A percentile compares a stretch with the other conserved stretches of the same genome.
Conservation (phyloP, 768 basidiomycete genomes). For the Gymnopilus dilepis region DNA sequence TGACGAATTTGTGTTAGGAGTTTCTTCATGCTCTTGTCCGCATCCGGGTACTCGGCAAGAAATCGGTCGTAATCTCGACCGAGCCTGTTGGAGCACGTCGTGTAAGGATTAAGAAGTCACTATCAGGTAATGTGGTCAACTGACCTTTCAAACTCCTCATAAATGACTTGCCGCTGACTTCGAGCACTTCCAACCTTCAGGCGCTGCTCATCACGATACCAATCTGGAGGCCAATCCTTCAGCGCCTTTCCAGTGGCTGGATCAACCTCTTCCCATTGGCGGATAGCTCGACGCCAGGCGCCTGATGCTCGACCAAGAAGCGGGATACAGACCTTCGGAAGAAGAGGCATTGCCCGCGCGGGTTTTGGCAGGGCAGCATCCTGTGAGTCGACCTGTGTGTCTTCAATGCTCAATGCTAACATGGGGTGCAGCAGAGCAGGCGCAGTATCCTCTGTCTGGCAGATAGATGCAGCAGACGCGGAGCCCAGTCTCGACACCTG, state of each 20-base stretch:
- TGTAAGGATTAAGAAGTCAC: neutral
- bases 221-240: conserved; percentile 34
- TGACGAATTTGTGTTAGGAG: conserved; percentile 10
- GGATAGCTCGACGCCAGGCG: conserved; percentile 31
- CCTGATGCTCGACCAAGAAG: conserved; percentile 19
- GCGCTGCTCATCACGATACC: conserved; percentile 30
- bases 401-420: too few relatives aligned
- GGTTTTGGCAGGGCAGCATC: too few relatives aligned
- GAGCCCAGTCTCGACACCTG: too few relatives aligned
- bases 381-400: too few relatives aligned
- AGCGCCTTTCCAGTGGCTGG: conserved; percentile 25
- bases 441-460: too few relatives aligned
- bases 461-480: too few relatives aligned
- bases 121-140: neutral
- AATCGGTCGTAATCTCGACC: conserved; percentile 19
- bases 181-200: conserved; percentile 24
- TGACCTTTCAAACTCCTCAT: conserved; percentile 30
- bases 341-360: neutral
- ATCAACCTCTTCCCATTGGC: conserved; percentile 34
- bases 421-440: too few relatives aligned
- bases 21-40: conserved; percentile 13
- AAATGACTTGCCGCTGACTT: conserved; percentile 24
- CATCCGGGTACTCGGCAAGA: conserved; percentile 17
- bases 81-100: conserved; percentile 8
- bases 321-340: conserved; percentile 27